Base-by-base conservation (phyloP, 2,329 filamentous ascomycete genomes). In the Hortaea werneckii region DNA sequence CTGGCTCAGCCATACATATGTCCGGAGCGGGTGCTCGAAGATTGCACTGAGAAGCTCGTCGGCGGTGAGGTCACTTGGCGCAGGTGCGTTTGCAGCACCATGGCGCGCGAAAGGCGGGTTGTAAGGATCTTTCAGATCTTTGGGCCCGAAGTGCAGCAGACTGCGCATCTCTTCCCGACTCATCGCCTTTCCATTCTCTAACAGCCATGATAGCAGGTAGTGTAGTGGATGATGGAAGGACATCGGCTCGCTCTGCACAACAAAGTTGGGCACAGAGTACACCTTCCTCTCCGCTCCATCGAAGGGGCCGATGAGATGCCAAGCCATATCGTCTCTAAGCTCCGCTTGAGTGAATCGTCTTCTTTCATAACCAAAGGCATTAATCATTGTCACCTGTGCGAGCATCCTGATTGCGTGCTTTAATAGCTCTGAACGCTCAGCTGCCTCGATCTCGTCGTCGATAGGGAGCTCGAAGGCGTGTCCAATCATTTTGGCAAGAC, bases 141-240 rank as follows among this genome's bases (percentile, higher is more conserved):
- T 74, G 1, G 79, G 73, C 7, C 83, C 82, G 61, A 90, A 89
- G 54, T 76, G 76, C 38, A 98, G 69, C 5, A 94, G 67, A 3
- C 74, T 73, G 38, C 73, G 77, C 52, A 96, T 72, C 41, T 83
- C 74, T 13, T 82, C 77, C 6, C 75, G 73, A 29, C 78, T 71
- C 71, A 95, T 82, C 41, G 78, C 76, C 59, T 89, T 87, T 39
- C 82, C 92, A 55, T 85, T 86, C 64, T 98, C 92, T 48, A 98
- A 78, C 34, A 98, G 73, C 92, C 92, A 98, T 0, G 92, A 98
- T 1, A 96, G 70, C 0, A 87, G 94, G 63, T 96, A 98, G 67
- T 98, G 92, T 28, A 98, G 75, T 1, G 88, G 88, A 63, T 98
- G 92, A 61, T 98, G 92, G 66, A 98, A 96, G 68, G 92, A 96